phyloP scores from a whole-genome alignment of 1,284 basidiomycete species.

The Irpex rosettiformis region DNA sequence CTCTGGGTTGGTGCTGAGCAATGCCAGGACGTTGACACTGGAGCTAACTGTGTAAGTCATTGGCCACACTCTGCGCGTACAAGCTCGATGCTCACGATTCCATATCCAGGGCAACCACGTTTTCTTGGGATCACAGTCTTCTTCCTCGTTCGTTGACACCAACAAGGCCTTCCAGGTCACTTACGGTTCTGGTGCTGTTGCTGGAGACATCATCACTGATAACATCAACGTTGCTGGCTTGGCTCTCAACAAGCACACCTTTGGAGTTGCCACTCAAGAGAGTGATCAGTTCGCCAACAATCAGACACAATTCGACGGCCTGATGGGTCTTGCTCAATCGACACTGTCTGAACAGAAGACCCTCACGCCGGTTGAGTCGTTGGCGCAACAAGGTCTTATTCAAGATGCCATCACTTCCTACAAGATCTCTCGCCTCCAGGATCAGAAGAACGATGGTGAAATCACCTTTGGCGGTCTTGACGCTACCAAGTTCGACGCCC shows the following conservation, averaged over 20 bases:
- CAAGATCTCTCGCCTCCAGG: slow-evolving; percentile 75
- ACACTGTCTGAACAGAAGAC: slow-evolving; percentile 63
- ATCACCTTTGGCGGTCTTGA: slow-evolving; percentile 83
- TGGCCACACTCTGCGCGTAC: background rate
- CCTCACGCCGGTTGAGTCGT: slow-evolving; percentile 72
- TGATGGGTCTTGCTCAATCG: slow-evolving; percentile 83
- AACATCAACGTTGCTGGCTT: slow-evolving; percentile 68
- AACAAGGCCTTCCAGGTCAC: slow-evolving; percentile 62
- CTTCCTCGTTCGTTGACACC: slow-evolving; percentile 60
- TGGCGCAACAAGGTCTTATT: slow-evolving; percentile 61
- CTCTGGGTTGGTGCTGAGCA: slow-evolving; percentile 72
- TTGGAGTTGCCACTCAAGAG: slow-evolving; percentile 70
- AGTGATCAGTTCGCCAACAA: slow-evolving; percentile 58
- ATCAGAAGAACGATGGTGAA: slow-evolving; percentile 75
- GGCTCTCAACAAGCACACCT: slow-evolving; percentile 56
- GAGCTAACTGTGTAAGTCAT: slow-evolving; percentile 48
- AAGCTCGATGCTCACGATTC: background rate
- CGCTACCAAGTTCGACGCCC: slow-evolving; percentile 57
- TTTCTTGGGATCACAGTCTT: slow-evolving; percentile 64
- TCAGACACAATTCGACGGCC: slow-evolving; percentile 66
- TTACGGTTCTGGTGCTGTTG: slow-evolving; percentile 75
- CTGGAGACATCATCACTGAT: slow-evolving; percentile 67
- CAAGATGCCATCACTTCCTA: slow-evolving; percentile 72
- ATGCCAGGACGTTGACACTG: slow-evolving; percentile 38
- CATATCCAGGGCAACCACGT: slow-evolving; percentile 52